Conservation (phyloP, 495 filamentous ascomycete genomes). For the Xylaria castorea region DNA sequence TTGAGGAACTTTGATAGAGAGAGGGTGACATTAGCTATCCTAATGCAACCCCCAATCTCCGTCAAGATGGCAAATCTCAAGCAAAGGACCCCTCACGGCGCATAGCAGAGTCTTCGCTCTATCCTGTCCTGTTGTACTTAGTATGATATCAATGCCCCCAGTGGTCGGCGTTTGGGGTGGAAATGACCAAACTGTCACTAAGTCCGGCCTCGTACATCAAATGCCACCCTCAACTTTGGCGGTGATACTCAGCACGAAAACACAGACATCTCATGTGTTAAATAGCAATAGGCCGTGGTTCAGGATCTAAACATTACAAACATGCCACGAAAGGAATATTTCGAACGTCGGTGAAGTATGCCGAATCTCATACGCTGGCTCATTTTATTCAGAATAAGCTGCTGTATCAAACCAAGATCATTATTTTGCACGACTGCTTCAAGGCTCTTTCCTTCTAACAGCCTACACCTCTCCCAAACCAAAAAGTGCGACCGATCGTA, state of each 20-base stretch:
- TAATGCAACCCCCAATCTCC: neutral
- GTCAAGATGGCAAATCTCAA: neutral
- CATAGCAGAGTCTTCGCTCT: neutral
- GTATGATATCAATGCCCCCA: no score
- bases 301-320: neutral
- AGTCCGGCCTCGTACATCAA: neutral
- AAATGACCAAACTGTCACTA: neutral
- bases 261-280: neutral
- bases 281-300: neutral
- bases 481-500: neutral
- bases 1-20: neutral
- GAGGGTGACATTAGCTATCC: neutral
- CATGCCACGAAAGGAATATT: neutral
- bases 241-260: neutral
- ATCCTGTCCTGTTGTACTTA: neutral
- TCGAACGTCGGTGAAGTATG: neutral
- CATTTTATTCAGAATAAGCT: neutral
- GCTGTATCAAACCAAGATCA: neutral
- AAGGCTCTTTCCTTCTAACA: neutral
- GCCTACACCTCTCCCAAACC: neutral
- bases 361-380: neutral
- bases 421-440: neutral
- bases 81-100: neutral
- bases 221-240: neutral
- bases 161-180: neutral